Evolutionary conservation across 139 green algal species (phyloP).

Genomic region (Zygnema cylindricum): DNA sequence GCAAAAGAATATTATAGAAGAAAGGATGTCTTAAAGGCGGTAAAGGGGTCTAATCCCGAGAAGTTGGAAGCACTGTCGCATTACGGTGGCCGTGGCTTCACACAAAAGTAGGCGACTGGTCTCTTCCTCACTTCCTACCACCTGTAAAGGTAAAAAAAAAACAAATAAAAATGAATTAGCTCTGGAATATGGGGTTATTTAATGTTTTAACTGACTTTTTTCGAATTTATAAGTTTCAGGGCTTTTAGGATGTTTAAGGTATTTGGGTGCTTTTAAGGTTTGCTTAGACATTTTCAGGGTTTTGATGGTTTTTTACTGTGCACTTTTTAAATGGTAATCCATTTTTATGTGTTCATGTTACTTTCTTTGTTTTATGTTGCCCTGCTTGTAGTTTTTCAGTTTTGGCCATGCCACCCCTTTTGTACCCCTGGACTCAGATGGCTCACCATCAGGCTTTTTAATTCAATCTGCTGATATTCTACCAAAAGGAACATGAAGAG

Average conservation of each 20-base stretch:
- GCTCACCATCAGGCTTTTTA: too few species aligned
- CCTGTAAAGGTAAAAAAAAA: conserved; percentile 47
- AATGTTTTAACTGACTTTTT: conserved; percentile 1
- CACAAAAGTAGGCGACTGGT: conserved; percentile 85
- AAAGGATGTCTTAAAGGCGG: conserved; percentile 70
- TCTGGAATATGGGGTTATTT: background rate
- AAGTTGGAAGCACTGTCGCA: conserved; percentile 91
- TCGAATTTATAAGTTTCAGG: background rate
- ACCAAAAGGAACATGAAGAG: background rate
- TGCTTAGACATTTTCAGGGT: too few species aligned
- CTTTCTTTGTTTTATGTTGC: too few species aligned
- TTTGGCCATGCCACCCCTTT: too few species aligned
- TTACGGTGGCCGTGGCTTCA: conserved; percentile 84
- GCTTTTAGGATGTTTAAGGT: too few species aligned
- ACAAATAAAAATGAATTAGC: background rate
- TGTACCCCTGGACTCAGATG: too few species aligned
- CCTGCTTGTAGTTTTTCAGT: too few species aligned
- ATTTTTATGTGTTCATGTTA: too few species aligned
- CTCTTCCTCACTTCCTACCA: conserved; percentile 86
- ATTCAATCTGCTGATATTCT: background rate
- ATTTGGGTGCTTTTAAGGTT: too few species aligned
- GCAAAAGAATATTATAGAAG: too few species aligned
- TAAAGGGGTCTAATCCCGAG: conserved; percentile 93
- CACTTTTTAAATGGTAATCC: too few species aligned
- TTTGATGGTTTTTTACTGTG: background rate